Conservation (phyloP, 2,329 filamentous ascomycete genomes). For the Botryotinia convoluta region DNA sequence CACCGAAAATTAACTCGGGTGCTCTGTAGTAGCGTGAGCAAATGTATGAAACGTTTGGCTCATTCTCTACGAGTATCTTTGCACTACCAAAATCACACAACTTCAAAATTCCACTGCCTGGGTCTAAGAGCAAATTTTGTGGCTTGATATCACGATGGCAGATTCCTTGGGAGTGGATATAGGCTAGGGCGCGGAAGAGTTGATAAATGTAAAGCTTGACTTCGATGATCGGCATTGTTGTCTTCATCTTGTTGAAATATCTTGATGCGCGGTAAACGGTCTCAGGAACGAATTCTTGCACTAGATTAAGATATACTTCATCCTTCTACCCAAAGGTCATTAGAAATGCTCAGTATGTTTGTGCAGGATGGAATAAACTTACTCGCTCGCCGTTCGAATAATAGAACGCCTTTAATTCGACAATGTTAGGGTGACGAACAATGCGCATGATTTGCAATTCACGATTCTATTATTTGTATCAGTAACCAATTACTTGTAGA, state of each 20-base stretch:
- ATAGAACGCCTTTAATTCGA: slow-evolving; percentile 98
- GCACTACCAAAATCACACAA: slow-evolving; percentile 98
- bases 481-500: slow-evolving; percentile 5
- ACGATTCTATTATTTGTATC: slow-evolving; percentile 68
- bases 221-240: slow-evolving; percentile 97
- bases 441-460: slow-evolving; percentile 99
- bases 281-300: slow-evolving; percentile 97
- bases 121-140: slow-evolving; percentile 93
- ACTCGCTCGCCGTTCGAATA: slow-evolving; percentile 99
- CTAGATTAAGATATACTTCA: slow-evolving; percentile 97
- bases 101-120: slow-evolving; percentile 86
- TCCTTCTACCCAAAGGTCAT: slow-evolving; percentile 66
- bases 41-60: slow-evolving; percentile 99
- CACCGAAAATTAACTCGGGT: slow-evolving; percentile 96
- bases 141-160: slow-evolving; percentile 99
- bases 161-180: slow-evolving; percentile 98
- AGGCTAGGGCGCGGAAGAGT: slow-evolving; percentile 95
- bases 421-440: slow-evolving; percentile 97
- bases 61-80: slow-evolving; percentile 97
- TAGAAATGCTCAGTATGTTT: slow-evolving; percentile 19
- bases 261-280: slow-evolving; percentile 96
- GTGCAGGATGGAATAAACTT: slow-evolving; percentile 43
- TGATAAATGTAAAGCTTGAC: slow-evolving; percentile 99
- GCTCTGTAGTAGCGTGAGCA: slow-evolving; percentile 98
- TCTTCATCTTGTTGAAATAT: slow-evolving; percentile 99